Conservation (phyloP, 495 filamentous ascomycete genomes). For the Jackrogersella minutella region DNA sequence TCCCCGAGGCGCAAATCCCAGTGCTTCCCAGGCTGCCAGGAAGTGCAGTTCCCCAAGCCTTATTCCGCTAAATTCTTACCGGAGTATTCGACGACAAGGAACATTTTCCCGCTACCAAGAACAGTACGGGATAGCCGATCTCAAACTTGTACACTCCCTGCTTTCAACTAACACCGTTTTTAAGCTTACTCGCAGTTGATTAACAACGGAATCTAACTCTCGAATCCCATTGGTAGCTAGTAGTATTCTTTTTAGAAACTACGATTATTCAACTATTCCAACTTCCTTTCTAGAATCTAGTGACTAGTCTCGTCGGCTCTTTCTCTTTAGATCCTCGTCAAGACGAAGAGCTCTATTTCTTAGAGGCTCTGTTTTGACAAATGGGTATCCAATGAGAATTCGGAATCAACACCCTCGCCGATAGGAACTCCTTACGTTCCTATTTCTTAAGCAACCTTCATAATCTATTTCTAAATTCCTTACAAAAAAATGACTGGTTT, state of each 20-base stretch:
- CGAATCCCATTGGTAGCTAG: conserved; percentile 16
- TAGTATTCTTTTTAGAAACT: conserved; percentile 17
- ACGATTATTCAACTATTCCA: conserved; percentile 12
- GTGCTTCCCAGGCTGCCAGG: conserved; percentile 6
- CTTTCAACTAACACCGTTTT: conserved; percentile 9
- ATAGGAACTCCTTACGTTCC: not conserved
- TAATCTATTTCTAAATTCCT: conserved; percentile 27
- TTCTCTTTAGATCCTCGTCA: not conserved
- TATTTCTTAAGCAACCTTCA: not conserved
- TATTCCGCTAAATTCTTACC: conserved; percentile 33
- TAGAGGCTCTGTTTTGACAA: conserved; percentile 5
- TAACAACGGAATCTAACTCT: not conserved
- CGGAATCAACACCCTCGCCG: not conserved
- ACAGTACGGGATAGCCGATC: conserved; percentile 33
- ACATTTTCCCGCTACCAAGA: not conserved
- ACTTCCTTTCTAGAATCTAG: conserved; percentile 33
- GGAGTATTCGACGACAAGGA: not conserved
- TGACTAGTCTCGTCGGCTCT: not conserved
- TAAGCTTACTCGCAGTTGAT: not conserved
- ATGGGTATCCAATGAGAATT: conserved; percentile 12
- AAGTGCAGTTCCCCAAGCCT: conserved; percentile 19
- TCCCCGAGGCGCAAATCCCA: conserved; percentile 10
- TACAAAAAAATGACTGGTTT: conserved; percentile 5
- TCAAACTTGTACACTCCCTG: not conserved
- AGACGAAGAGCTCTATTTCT: not conserved